A percentile compares a stretch with the other conserved stretches of the same genome.
These are phyloP conservation scores for Luffa acutangula DNA, from an alignment of 306 rosid genomes.

Conservation along the genomic window DNA sequence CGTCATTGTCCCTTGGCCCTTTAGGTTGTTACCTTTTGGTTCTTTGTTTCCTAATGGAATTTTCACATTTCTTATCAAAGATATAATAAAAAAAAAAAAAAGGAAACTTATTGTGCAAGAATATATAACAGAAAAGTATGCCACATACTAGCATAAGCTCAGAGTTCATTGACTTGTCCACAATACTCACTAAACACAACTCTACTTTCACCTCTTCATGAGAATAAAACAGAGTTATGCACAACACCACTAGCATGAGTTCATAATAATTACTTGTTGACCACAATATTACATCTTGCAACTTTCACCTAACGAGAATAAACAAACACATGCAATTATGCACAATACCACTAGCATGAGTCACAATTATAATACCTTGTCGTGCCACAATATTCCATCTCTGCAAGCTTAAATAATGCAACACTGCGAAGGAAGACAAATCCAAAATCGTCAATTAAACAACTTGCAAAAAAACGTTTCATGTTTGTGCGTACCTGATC, in stretches of 20 bases:
- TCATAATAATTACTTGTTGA: background rate
- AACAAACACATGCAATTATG: background rate
- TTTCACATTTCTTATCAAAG: too few relatives aligned
- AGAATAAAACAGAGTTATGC: background rate
- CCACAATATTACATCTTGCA: background rate
- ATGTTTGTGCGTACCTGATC: background rate
- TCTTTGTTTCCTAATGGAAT: too few relatives aligned
- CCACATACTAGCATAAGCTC: background rate
- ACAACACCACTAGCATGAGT: background rate
- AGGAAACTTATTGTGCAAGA: background rate
- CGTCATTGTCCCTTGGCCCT: too few relatives aligned
- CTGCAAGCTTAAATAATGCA: slow-evolving; percentile 73
- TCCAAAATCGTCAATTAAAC: slow-evolving; percentile 19
- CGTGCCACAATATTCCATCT: slow-evolving; percentile 90
- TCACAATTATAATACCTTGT: slow-evolving; percentile 49
- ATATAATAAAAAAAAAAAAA: too few relatives aligned
- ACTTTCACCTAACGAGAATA: background rate
- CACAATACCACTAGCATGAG: background rate
- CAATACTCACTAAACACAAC: background rate
- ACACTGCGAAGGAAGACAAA: slow-evolving; percentile 43
- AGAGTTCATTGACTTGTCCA: background rate
- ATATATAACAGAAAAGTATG: background rate
- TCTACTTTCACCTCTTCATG: background rate
- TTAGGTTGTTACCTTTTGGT: too few relatives aligned
- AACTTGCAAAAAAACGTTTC: background rate